phyloP scores from a whole-genome alignment of 768 basidiomycete species.

The Amanita fuliginea region DNA sequence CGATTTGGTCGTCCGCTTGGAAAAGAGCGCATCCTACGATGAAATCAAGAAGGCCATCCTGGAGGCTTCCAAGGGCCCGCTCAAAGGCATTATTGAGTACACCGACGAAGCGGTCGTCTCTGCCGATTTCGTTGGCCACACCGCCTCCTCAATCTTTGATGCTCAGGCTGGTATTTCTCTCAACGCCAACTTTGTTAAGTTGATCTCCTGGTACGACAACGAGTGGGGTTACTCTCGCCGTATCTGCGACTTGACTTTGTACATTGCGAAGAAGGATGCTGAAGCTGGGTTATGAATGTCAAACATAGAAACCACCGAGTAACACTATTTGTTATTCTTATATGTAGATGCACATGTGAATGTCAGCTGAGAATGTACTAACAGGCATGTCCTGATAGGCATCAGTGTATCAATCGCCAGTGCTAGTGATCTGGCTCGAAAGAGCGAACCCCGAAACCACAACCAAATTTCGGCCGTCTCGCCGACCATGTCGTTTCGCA shows the following conservation, averaged over 20 bases:
- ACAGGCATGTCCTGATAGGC: too few species aligned
- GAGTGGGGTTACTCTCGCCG: slow-evolving; percentile 88
- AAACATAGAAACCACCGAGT: not conserved
- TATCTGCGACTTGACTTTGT: slow-evolving; percentile 77
- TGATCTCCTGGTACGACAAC: slow-evolving; percentile 92
- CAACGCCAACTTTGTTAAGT: slow-evolving; percentile 85
- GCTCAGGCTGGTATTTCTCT: slow-evolving; percentile 79
- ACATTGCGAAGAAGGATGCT: slow-evolving; percentile 56
- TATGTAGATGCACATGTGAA: not conserved
- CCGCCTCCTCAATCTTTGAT: slow-evolving; percentile 80
- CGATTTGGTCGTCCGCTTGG: slow-evolving; percentile 82
- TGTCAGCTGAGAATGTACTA: too few species aligned
- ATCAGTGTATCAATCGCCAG: too few species aligned
- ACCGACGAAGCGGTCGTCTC: slow-evolving; percentile 86
- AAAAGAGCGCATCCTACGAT: slow-evolving; percentile 71
- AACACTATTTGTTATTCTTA: slow-evolving; percentile 1
- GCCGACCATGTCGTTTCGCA: too few species aligned
- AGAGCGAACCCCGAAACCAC: too few species aligned
- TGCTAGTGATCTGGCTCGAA: too few species aligned
- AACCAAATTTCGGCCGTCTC: too few species aligned
- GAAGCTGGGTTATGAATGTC: slow-evolving; percentile 6
- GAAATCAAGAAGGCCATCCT: slow-evolving; percentile 74
- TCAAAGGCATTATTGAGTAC: slow-evolving; percentile 68
- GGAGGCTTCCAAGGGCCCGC: slow-evolving; percentile 51
- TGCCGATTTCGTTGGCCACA: slow-evolving; percentile 71